Evolutionary conservation across 345 rosid species (phyloP), one percentile per base, ranked within the genome.

Genomic region (Pugionium dolabratum): DNA sequence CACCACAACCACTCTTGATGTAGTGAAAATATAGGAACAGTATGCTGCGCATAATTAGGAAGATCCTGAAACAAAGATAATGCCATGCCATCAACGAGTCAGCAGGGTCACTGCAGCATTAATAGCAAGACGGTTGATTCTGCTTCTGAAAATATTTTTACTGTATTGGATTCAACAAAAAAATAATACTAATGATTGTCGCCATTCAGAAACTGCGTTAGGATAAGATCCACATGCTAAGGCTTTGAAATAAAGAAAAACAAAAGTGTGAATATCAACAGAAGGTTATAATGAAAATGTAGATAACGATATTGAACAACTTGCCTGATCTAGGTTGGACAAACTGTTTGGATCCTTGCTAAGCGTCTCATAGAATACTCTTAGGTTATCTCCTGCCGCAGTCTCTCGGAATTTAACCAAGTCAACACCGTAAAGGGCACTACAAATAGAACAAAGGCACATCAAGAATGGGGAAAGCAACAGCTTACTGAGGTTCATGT

Each of bases 1-100:
- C 99, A 94, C 99, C 99, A 88, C 33, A 94, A 67, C 99, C 99
- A 94, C 74, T 94, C 99, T 81, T 81, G 95, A 48, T 97, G 96
- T 32, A 94, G 82, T 57, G 97, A 94, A 65, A 88, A 88, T 46
- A 94, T 90, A 27, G 97, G 97, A 45, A 94, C 99, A 1, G 78
- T 84, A 70, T 90, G 95, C 74, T 90, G 99, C 67, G 99, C 99
- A 81, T 94, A 94, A 72, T 94, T 94, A 2, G 99, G 99, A 71
- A 90, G 99, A 81, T 94, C 99, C 99, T 94, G 87, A 67, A 82
- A 48, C 69, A 18, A 44, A 69, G 37, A 66, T 8, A 48, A 26
- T 39, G n/a, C 43, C 62, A 66, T 59, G 31, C 41, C 43, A 62
- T 67, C 37, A 64, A 75, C 33, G 27, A 43, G 36, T 41, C 18